Percentiles rank a stretch among this genome's conserved stretches.
Conservation (phyloP, 805 yeast genomes). For the Wickerhamiella azymoides region DNA sequence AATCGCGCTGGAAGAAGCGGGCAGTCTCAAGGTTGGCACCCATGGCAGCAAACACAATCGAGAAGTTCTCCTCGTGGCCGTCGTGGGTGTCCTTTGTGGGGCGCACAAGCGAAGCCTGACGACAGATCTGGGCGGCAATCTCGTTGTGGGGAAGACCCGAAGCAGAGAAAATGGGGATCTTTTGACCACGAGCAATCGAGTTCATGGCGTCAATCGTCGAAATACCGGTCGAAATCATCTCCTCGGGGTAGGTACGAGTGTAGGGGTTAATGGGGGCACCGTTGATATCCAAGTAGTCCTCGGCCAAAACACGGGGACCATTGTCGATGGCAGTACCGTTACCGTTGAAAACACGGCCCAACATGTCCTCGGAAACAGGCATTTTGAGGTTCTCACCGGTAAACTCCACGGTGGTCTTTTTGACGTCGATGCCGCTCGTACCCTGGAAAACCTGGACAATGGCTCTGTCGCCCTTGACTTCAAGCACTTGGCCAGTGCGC, state of each 20-base stretch:
- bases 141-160: conserved; percentile 99
- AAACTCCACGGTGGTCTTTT: conserved; percentile 93
- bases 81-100: conserved; percentile 99
- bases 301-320: conserved; percentile 97
- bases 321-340: conserved; percentile 97
- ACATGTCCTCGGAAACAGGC: conserved; percentile 90
- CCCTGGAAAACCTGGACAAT: conserved; percentile 99
- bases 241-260: conserved; percentile 98
- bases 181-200: conserved; percentile 99
- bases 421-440: conserved; percentile 96
- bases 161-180: conserved; percentile 97
- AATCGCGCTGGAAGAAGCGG: conserved; percentile 96
- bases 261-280: conserved; percentile 98
- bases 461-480: conserved; percentile 93
- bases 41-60: conserved; percentile 99
- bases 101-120: conserved; percentile 98
- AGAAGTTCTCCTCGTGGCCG: conserved; percentile 98
- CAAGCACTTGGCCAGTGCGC: conserved; percentile 97
- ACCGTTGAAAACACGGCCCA: conserved; percentile 97
- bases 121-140: conserved; percentile 98
- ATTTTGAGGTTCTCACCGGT: conserved; percentile 89
- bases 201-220: conserved; percentile 99
- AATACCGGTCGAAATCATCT: conserved; percentile 98
- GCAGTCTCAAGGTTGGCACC: conserved; percentile 99
- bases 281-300: conserved; percentile 94